Conservation (phyloP, 768 basidiomycete species). For the Mycena filopes region DNA sequence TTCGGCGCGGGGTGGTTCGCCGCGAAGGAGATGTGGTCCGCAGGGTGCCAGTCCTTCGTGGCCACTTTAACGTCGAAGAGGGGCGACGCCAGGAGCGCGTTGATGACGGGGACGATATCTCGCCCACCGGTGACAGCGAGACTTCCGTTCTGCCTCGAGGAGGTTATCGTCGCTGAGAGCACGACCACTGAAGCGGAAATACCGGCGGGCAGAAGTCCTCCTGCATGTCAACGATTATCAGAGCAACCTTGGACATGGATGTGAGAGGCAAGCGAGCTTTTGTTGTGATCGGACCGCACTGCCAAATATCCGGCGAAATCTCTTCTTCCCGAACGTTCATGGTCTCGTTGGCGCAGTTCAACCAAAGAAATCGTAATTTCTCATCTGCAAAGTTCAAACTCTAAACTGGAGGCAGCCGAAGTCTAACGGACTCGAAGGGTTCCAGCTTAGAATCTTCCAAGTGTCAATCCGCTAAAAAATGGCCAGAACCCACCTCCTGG, state of each 20-base stretch:
- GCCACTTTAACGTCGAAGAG: constrained; percentile 50
- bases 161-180: constrained; percentile 6
- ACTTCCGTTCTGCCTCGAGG: constrained; percentile 48
- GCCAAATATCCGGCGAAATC: too few relatives aligned
- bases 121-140: constrained; percentile 69
- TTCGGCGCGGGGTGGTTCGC: constrained; percentile 47
- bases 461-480: too few relatives aligned
- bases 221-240: constrained; percentile 73
- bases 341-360: too few relatives aligned
- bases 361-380: too few relatives aligned
- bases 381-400: too few relatives aligned
- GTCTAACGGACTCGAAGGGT: too few relatives aligned
- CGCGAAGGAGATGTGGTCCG: constrained; percentile 68
- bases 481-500: too few relatives aligned
- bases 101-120: constrained; percentile 58
- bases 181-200: constrained; percentile 15
- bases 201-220: constrained; percentile 68
- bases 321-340: too few relatives aligned
- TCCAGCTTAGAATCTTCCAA: too few relatives aligned
- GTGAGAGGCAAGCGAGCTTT: not conserved
- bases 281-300: too few relatives aligned
- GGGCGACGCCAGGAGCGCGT: constrained; percentile 58
- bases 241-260: constrained; percentile 43
- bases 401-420: too few relatives aligned
- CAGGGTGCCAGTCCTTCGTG: constrained; percentile 59